Evolutionary conservation across 495 filamentous ascomycete genomes (phyloP), one percentile per base, ranked within the genome.

Genomic region (Hamigera avellanea): DNA sequence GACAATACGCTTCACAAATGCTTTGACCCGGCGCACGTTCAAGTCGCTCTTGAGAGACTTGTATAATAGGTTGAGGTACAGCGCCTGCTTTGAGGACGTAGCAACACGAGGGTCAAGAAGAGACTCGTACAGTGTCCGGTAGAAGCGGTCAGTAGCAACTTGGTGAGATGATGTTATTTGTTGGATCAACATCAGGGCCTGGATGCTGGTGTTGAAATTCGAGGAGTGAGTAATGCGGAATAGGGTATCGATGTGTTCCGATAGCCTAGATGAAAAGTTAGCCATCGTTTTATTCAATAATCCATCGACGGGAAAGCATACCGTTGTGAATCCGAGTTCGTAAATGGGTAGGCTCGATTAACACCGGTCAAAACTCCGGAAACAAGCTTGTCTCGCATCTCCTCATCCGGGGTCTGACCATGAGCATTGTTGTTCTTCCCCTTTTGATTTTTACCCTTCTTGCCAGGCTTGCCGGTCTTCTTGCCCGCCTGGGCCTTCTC

Each of bases 151-250:
- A 6, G 79, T 73, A 17, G 76, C 76, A 36, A 73, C 65, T 52
- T 89, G 76, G 52, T 93, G 86, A 6, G 82, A 73, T 12, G 75
- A 58, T 4, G 84, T 81, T 19, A 98, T 72, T 54, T 96, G 93
- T 54, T 95, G 91, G 42, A 98, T 91, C 36, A 98, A 66, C 78
- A 94, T 84, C 38, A 98, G 65, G 23, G 91, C 91, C 56, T 96
- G 91, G 19, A 98, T 83, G 51, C 86, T 88, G 6, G 93, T 98
- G 63, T 95, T 96, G 68, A 98, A 96, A 53, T 96, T 98, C 9
- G 91, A 86, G 0, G 91, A 95, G 56, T 98, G 89, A 0, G 91
- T 93, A 43, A 98, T 88, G 45, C 75, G 73, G 69, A 95, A 98
- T 19, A 98, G 66, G 2, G 87, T 93, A 52, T 95, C 83, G 40